Evolutionary conservation across 768 basidiomycete genomes (phyloP).

Genomic region (Chalciporus pseudorubinellus): DNA sequence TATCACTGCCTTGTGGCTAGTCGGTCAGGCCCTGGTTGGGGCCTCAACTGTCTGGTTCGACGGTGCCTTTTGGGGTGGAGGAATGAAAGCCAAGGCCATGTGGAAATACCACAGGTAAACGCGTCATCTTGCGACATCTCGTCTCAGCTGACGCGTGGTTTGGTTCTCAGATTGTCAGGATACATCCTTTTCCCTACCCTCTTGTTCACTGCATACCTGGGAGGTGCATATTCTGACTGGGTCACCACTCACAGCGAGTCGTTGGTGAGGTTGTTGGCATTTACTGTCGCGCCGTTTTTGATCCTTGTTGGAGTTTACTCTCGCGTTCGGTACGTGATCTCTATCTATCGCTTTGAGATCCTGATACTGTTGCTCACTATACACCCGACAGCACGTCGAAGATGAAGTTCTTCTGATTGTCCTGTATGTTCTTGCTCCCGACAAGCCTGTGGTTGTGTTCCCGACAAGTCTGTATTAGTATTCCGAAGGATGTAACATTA

Average conservation of each 20-base stretch:
- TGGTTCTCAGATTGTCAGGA: conserved; percentile 56
- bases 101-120: conserved; percentile 83
- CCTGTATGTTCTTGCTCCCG: background rate
- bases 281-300: conserved; percentile 51
- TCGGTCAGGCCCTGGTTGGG: conserved; percentile 60
- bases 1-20: conserved; percentile 58
- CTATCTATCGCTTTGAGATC: background rate
- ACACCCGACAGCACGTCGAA: conserved; percentile 51
- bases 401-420: conserved; percentile 52
- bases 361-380: background rate
- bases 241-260: conserved; percentile 35
- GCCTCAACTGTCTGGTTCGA: conserved; percentile 76
- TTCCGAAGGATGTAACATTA: background rate
- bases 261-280: conserved; percentile 48
- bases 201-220: conserved; percentile 63
- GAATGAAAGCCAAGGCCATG: conserved; percentile 62
- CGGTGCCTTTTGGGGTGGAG: conserved; percentile 70
- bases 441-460: background rate
- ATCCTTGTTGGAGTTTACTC: conserved; percentile 42
- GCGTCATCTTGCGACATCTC: background rate
- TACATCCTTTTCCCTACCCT: conserved; percentile 64
- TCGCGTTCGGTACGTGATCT: conserved; percentile 49
- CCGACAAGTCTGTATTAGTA: background rate
- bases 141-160: conserved; percentile 1
- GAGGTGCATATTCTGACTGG: conserved; percentile 71